These are phyloP conservation scores for Trichophyton benhamiae DNA, from an alignment of 2,329 filamentous ascomycete genomes.

Conservation along the genomic window DNA sequence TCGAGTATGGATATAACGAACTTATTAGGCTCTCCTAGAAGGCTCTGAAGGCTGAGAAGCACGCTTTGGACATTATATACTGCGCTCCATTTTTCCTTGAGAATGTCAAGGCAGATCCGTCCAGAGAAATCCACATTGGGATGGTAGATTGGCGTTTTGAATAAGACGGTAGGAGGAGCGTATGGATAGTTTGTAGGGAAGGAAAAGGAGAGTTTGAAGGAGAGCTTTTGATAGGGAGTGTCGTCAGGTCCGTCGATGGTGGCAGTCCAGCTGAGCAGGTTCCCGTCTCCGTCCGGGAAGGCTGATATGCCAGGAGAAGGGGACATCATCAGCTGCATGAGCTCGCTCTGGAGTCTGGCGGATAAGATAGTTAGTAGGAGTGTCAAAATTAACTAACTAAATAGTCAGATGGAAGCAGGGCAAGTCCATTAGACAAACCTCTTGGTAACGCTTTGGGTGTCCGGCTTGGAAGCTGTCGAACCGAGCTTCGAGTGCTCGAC, in stretches of 20 bases:
- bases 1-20: constrained; percentile 39
- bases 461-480: constrained; percentile 44
- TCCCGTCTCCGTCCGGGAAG: constrained; percentile 80
- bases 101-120: constrained; percentile 90
- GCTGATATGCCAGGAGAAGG: constrained; percentile 87
- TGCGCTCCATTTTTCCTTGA: constrained; percentile 98
- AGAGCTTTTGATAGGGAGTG: constrained; percentile 79
- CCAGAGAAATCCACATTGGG: constrained; percentile 97
- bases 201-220: constrained; percentile 80
- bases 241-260: constrained; percentile 85
- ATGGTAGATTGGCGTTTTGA: constrained; percentile 98
- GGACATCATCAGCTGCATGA: constrained; percentile 97
- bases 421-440: constrained; percentile 40
- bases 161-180: constrained; percentile 76
- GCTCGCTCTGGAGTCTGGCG: constrained; percentile 76
- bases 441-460: constrained; percentile 66
- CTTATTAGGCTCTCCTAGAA: constrained; percentile 98
- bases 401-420: neutral
- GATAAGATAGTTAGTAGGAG: neutral
- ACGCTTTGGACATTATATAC: constrained; percentile 95
- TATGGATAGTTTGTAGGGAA: constrained; percentile 94
- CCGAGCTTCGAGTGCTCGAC: constrained; percentile 50
- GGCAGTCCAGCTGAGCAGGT: constrained; percentile 83
- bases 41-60: constrained; percentile 80
- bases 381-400: no score